Base-by-base conservation (phyloP, 2,329 filamentous ascomycete genomes). In the Coniosporium tulheliwenetii region DNA sequence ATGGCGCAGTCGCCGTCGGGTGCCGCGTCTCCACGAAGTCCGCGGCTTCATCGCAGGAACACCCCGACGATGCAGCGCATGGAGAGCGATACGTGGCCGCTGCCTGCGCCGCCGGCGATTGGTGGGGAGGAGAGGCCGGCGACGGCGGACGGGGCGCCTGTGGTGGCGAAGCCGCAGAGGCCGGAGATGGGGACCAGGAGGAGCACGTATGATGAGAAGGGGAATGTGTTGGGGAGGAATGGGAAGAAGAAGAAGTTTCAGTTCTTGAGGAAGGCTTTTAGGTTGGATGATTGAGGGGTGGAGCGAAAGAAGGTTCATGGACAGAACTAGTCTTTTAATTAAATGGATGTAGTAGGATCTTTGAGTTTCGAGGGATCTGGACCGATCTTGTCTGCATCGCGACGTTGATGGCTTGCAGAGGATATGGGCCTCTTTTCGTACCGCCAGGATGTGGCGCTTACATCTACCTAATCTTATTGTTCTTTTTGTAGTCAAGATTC, bases 161-260 rank as follows among this genome's bases (percentile, higher is more conserved):
- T 33, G 39, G 15, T 33, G 8, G 44, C 36, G 44, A 47, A 34
- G 42, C 38, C 12, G 49, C 29, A 35, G 43, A 10, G 41, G 46
- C 30, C 31, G 47, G 36, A 39, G 48, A 15, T 35, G 38, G 30
- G 43, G 13, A 12, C 10, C 2, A 8, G 39, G 5, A 36, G n/a
- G 39, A 35, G 14, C 30, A 46, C 15, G 31, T 58, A 55, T 5
- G 55, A 54, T 7, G 56, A 54, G 15, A 51, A 57, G n/a, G 53
- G 50, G 7, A 50, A 49, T 14, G 52, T 45, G 45, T 52, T 48
- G 19, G 52, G 57, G 30, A 53, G 59, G 39, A 59, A 56, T 5
- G 54, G 58, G 37, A 67, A 65, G 56, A 73, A 71, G 62, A 84
- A 83, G 69, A 81, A 79, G 59, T 84, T 85, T 57, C 69, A 70